Evolutionary conservation across 441 rosid species (phyloP).

Genomic region (Bruguiera hainesii): DNA sequence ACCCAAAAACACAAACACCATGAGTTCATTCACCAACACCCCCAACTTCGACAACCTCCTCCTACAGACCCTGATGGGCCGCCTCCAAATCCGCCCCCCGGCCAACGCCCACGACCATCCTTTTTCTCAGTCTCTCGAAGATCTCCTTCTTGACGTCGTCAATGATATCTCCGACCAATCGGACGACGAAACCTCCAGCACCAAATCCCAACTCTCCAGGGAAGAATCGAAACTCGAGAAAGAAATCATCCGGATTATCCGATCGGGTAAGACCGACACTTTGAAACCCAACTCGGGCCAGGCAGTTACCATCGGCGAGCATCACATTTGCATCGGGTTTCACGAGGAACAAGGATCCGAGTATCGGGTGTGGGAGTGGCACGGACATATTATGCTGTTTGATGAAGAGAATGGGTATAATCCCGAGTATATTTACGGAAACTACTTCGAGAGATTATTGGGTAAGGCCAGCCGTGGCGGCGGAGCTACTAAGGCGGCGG

Average conservation of each 20-base stretch:
- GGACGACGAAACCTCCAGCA: constrained; percentile 31
- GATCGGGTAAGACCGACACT: constrained; percentile 56
- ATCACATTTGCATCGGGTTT: constrained; percentile 74
- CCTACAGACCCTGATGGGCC: constrained; percentile 72
- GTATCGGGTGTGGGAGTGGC: constrained; percentile 98
- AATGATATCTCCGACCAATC: constrained; percentile 34
- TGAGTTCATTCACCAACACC: constrained; percentile 66
- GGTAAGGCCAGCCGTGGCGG: constrained; percentile 22
- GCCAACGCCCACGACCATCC: constrained; percentile 39
- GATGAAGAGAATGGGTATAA: constrained; percentile 78
- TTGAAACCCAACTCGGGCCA: constrained; percentile 84
- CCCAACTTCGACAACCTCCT: constrained; percentile 62
- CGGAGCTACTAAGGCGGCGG: neutral
- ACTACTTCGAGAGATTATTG: constrained; percentile 89
- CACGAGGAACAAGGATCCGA: constrained; percentile 73
- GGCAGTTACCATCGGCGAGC: constrained; percentile 74
- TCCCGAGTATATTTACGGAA: constrained; percentile 94
- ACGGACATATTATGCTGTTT: constrained; percentile 87
- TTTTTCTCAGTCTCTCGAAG: constrained; percentile 70
- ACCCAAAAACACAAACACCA: constrained; percentile 17
- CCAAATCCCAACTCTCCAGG: constrained; percentile 48
- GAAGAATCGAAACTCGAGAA: constrained; percentile 84
- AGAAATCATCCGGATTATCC: constrained; percentile 64
- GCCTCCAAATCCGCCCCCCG: constrained; percentile 71
- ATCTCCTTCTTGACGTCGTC: constrained; percentile 56